Evolutionary conservation across 2,329 filamentous ascomycete genomes (phyloP).

Genomic region (Fusarium solani-melongenae): DNA sequence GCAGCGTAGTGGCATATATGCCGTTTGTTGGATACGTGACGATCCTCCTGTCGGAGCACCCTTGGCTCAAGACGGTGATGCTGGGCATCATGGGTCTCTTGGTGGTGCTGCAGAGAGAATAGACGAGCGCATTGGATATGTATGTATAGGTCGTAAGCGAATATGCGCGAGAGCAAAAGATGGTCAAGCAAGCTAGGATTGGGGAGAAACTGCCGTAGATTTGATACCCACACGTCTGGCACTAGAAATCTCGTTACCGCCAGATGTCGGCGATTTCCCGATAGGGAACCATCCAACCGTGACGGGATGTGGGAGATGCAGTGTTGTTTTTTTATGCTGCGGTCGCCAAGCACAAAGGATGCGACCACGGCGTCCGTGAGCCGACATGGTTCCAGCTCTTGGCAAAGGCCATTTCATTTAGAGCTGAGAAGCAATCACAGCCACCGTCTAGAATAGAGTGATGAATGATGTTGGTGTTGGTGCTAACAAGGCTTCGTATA

Average conservation of each 20-base stretch:
- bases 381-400: background rate
- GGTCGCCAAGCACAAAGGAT: conserved; percentile 17
- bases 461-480: background rate
- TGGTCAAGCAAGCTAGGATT: background rate
- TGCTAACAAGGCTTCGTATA: background rate
- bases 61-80: conserved; percentile 96
- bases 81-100: conserved; percentile 94
- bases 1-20: conserved; percentile 90
- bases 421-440: background rate
- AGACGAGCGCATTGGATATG: conserved; percentile 28
- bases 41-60: conserved; percentile 93
- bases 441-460: background rate
- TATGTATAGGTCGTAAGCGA: background rate
- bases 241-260: conserved; percentile 3
- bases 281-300: background rate
- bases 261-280: conserved; percentile 20
- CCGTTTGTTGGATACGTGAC: conserved; percentile 98
- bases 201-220: conserved; percentile 7
- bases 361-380: background rate
- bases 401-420: background rate
- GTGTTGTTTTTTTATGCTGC: background rate
- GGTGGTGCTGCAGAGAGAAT: conserved; percentile 93
- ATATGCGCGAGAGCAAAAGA: background rate
- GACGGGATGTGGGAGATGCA: background rate
- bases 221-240: conserved; percentile 24